Base-by-base conservation (phyloP, 768 basidiomycete species). In the Pisolithus albus region DNA sequence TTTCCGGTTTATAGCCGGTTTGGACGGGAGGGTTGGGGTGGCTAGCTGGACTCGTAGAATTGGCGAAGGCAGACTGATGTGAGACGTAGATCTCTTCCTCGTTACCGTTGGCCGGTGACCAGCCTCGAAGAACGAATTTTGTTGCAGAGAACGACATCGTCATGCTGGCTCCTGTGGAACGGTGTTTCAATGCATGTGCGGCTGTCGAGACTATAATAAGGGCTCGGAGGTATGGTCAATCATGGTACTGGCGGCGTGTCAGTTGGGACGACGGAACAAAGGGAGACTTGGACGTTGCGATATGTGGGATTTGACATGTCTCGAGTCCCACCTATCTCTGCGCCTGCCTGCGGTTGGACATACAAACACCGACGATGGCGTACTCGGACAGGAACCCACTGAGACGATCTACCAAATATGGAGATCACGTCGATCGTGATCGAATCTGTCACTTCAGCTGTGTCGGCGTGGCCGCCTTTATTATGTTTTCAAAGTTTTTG, bases 11-110 rank as follows among this genome's bases (percentile, higher is more conserved):
- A 34, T 56, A 57, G 13, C 37, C 15, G 13, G 62, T 45, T 5
- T 48, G 52, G 40, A 57, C 47, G 13, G 52, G 47, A 30, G 50
- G 2, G 38, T n/a, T 37, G 19, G 53, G 50, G 0, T 48, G 37
- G 28, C 47, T 43, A 6, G 56, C 44, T 1, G 56, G 52, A 10
- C 45, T 44, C 19, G 54, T 42, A 8, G 49, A 18, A 50, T 30
- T 15, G 37, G 51, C 45, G 50, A 58, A 50, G 18, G 9, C 48
- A 21, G 52, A 49, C 38, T 62, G 52, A 9, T 61, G 57, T 39
- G 60, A 53, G 44, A 67, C 46, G 26, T 55, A 44, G 26, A 67
- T 55, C 32, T 69, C 67, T 15, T 67, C 55, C 48, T 69, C 65
- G 36, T 61, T 61, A n/a, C 47, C 57, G 10, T 53, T 48, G 28